Evolutionary conservation across 2,329 filamentous ascomycete species (phyloP), one percentile per base, ranked within the genome.

Genomic region (Gliomastix tumulicola): DNA sequence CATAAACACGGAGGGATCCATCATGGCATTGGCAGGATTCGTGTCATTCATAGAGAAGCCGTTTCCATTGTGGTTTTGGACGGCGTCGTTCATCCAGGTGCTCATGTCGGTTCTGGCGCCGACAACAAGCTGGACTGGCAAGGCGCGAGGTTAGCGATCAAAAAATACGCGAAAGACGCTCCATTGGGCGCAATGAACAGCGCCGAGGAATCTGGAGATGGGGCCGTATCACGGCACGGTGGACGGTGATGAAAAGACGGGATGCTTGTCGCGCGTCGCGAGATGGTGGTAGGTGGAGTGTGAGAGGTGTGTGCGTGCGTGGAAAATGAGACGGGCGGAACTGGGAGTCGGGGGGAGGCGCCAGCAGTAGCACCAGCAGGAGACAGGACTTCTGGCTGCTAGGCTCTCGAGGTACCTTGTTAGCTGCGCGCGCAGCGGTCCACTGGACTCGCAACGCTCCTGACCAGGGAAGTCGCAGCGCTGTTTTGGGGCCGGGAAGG

Each of bases 81-180:
- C 70, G 64, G 77, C 68, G 62, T 83, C 78, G 63, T 81, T 82
- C 71, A 82, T 80, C 79, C 78, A 82, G 67, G 76, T 75, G 69
- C 73, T 82, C 78, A 82, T 82, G 68, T 73, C 73, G 59, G 65
- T 59, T n/a, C n/a, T n/a, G 57, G 51, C 57, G 19, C 28, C 34
- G 30, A 22, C 34, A 21, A 19, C 18, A 30, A 35, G 33, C 32
- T 32, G 33, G 32, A 17, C 60, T 64, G 53, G 52, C 51, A 51
- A 55, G n/a, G 49, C 49, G 51, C 55, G 54, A 57, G 52, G 67
- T 73, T 60, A 68, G 64, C 59, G 54, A 65, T 60, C 52, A 62
- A 55, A 49, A 55, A 51, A 49, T 50, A 60, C 49, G 46, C 49
- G 49, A 51, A 48, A 54, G 54, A 50, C 52, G 55, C 61, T 56